These are phyloP conservation scores for Solanum sitiens DNA, from an alignment of 257 asterid species.

Conservation along the genomic window DNA sequence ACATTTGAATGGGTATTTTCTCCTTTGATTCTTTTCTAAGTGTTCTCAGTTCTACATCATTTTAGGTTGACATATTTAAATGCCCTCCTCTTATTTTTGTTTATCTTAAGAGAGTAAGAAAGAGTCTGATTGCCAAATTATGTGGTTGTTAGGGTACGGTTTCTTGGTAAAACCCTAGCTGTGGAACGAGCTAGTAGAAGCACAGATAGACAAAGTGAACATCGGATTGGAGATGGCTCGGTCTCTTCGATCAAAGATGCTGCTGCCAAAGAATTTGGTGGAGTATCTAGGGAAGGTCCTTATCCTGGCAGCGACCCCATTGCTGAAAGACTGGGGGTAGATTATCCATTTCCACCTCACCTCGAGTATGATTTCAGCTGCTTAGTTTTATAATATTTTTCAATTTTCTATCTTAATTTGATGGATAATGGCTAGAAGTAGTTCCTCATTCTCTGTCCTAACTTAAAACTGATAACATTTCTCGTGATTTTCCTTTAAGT, in stretches of 20 bases:
- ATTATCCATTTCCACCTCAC: conserved; percentile 86
- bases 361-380: conserved; percentile 60
- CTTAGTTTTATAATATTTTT: background rate
- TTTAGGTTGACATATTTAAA: background rate
- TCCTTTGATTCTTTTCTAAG: background rate
- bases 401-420: background rate
- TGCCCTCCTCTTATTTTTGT: background rate
- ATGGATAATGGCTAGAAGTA: background rate
- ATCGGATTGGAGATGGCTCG: conserved; percentile 15
- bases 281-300: conserved; percentile 12
- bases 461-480: background rate
- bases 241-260: conserved; percentile 13
- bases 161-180: conserved; percentile 69
- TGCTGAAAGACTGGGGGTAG: conserved; percentile 79
- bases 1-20: conserved; percentile 62
- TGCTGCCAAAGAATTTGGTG: conserved; percentile 14
- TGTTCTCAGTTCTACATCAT: background rate
- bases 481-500: background rate
- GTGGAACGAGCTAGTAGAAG: conserved; percentile 57
- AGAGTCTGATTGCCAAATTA: background rate
- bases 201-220: conserved; percentile 25
- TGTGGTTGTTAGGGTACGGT: conserved; percentile 43
- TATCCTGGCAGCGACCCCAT: conserved; percentile 39
- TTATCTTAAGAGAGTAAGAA: background rate
- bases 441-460: background rate